phyloP scores from a whole-genome alignment of 768 basidiomycete species.

The Boletus tylopilopsis region DNA sequence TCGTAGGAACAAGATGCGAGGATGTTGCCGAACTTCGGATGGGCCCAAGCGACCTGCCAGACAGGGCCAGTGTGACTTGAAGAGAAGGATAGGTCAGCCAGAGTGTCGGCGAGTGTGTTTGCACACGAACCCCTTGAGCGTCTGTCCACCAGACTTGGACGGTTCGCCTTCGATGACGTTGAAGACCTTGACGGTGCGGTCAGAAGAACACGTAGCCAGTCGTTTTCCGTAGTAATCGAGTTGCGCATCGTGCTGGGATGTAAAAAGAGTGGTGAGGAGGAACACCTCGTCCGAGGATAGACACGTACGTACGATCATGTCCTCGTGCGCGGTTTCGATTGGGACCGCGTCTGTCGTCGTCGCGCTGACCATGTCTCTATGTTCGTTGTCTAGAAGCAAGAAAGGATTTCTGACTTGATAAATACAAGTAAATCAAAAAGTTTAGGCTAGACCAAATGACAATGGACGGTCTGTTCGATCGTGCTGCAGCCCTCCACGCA shows the following conservation, averaged over 20 bases:
- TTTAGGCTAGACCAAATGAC: too few relatives aligned
- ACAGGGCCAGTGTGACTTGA: constrained; percentile 98
- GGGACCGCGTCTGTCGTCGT: constrained; percentile 67
- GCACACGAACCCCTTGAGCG: constrained; percentile 69
- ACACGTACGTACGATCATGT: constrained; percentile 78
- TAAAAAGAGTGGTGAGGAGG: background rate
- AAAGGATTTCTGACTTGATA: too few relatives aligned
- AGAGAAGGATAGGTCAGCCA: background rate
- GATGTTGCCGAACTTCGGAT: constrained; percentile 95
- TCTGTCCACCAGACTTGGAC: constrained; percentile 63
- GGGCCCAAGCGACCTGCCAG: constrained; percentile 98
- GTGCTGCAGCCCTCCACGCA: constrained; percentile 47
- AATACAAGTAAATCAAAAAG: too few relatives aligned
- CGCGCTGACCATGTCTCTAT: constrained; percentile 34
- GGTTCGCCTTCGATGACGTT: constrained; percentile 89
- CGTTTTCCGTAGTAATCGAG: constrained; percentile 97
- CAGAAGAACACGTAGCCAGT: constrained; percentile 94
- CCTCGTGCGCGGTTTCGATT: constrained; percentile 95
- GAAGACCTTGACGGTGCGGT: constrained; percentile 92
- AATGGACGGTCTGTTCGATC: constrained; percentile 38
- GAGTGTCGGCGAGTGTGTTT: background rate
- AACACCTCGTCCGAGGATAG: too few relatives aligned
- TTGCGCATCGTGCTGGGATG: constrained; percentile 87
- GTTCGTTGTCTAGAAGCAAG: too few relatives aligned
- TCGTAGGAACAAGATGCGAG: constrained; percentile 99